These are phyloP conservation scores for Cutaneotrichosporon sp. DNA, from an alignment of 1,284 basidiomycete genomes.

Conservation along the genomic window DNA sequence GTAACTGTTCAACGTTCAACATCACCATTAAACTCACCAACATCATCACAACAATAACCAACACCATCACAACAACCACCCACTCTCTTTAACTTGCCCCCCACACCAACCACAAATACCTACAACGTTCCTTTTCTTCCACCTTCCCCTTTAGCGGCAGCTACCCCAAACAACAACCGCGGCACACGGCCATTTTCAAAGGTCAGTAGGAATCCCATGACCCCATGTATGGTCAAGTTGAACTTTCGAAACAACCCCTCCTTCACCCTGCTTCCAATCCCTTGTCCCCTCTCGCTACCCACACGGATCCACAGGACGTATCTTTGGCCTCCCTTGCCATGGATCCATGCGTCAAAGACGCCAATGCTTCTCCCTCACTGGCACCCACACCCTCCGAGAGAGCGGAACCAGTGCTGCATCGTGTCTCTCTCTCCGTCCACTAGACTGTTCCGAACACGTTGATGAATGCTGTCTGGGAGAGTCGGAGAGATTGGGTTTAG, in stretches of 20 bases:
- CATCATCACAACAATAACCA: neutral
- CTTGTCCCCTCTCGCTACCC: neutral
- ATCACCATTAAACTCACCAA: neutral
- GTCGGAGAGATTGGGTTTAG: neutral
- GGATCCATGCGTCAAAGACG: neutral
- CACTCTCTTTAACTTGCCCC: neutral
- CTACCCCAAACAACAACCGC: neutral
- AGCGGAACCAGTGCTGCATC: neutral
- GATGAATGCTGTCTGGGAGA: neutral
- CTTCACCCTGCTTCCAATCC: neutral
- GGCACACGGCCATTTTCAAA: neutral
- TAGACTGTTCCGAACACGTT: neutral
- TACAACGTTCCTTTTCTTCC: neutral
- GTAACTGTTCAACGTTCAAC: neutral
- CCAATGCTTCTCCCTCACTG: neutral
- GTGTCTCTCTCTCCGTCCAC: neutral
- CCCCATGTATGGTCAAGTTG: neutral
- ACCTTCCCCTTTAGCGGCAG: neutral
- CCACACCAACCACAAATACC: neutral
- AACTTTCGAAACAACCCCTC: constrained; percentile 2
- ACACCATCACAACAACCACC: neutral
- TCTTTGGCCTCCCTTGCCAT: neutral
- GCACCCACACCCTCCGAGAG: neutral
- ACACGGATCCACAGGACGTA: neutral
- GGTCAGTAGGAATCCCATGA: neutral